phyloP scores from a whole-genome alignment of 306 rosid genomes.

The Lupinus albus region DNA sequence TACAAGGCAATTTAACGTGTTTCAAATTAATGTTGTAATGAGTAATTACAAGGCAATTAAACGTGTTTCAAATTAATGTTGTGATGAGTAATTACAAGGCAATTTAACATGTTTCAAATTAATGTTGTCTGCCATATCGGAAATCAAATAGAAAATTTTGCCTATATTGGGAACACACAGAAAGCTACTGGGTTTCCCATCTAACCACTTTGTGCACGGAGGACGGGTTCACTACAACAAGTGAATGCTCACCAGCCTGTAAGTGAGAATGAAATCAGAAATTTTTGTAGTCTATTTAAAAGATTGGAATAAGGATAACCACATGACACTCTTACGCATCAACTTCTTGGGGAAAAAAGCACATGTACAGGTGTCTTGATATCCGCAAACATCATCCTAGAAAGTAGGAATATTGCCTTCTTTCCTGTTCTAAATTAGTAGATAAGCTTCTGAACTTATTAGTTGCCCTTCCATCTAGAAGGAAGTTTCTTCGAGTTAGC shows the following conservation, averaged over 20 bases:
- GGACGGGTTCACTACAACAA: constrained; percentile 16
- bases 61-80: constrained; percentile 9
- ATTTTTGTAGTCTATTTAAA: background rate
- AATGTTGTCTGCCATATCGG: background rate
- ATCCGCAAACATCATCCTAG: too few species aligned
- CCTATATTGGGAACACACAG: background rate
- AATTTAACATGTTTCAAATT: constrained; percentile 14
- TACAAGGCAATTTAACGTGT: constrained; percentile 4
- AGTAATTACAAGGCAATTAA: constrained; percentile 9
- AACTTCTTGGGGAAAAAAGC: too few species aligned
- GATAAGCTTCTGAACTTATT: background rate
- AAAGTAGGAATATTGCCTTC: background rate
- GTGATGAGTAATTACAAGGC: constrained; percentile 14
- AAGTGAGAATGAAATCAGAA: constrained; percentile 6
- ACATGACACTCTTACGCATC: background rate
- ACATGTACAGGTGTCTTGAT: too few species aligned
- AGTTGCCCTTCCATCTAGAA: constrained; percentile 22
- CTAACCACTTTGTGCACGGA: background rate
- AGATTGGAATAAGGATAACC: constrained; percentile 4
- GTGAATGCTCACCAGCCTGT: constrained; percentile 9
- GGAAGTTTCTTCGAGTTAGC: background rate
- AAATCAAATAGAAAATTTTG: constrained; percentile 12
- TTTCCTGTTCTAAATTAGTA: constrained; percentile 32
- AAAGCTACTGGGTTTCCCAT: constrained; percentile 27
- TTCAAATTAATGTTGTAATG: constrained; percentile 24